phyloP scores from a whole-genome alignment of 2,329 filamentous ascomycete genomes.

The Thielaviopsis musarum region DNA sequence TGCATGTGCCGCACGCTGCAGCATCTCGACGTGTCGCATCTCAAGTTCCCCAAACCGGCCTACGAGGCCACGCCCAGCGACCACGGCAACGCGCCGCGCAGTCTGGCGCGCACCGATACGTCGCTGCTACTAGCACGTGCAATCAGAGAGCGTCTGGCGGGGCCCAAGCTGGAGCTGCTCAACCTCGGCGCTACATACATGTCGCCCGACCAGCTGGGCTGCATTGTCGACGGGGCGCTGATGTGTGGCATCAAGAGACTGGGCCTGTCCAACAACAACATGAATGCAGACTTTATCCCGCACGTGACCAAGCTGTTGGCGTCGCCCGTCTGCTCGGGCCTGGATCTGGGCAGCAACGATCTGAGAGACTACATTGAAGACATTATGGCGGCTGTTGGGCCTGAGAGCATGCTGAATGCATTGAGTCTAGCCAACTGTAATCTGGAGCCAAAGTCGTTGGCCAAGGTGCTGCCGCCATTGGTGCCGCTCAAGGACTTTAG shows the following conservation, averaged over 20 bases:
- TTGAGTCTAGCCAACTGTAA: constrained; percentile 78
- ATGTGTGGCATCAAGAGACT: constrained; percentile 62
- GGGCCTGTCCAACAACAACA: constrained; percentile 65
- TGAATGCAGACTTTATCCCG: constrained; percentile 56
- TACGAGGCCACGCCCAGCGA: constrained; percentile 12
- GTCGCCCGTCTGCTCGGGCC: constrained; percentile 63
- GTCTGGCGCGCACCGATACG: constrained; percentile 31
- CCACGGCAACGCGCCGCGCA: constrained; percentile 15
- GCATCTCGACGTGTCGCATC: constrained; percentile 70
- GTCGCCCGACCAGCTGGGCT: constrained; percentile 51
- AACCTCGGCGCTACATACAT: constrained; percentile 68
- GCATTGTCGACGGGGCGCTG: constrained; percentile 67
- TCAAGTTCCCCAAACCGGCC: constrained; percentile 46
- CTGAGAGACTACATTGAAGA: constrained; percentile 34
- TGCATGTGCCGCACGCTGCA: constrained; percentile 80
- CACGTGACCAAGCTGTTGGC: constrained; percentile 64
- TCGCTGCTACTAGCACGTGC: constrained; percentile 54
- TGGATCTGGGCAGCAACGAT: constrained; percentile 81
- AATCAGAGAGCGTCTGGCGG: constrained; percentile 59
- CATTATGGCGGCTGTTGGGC: constrained; percentile 39
- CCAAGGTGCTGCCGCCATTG: constrained; percentile 58
- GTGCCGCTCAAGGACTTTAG: constrained; percentile 54
- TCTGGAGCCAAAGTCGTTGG: constrained; percentile 54
- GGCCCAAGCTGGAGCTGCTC: constrained; percentile 62
- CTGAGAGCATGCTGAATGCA: constrained; percentile 24